These are phyloP conservation scores for Ananas comosus DNA, from an alignment of 176 grass and related monocot species.

Conservation along the genomic window DNA sequence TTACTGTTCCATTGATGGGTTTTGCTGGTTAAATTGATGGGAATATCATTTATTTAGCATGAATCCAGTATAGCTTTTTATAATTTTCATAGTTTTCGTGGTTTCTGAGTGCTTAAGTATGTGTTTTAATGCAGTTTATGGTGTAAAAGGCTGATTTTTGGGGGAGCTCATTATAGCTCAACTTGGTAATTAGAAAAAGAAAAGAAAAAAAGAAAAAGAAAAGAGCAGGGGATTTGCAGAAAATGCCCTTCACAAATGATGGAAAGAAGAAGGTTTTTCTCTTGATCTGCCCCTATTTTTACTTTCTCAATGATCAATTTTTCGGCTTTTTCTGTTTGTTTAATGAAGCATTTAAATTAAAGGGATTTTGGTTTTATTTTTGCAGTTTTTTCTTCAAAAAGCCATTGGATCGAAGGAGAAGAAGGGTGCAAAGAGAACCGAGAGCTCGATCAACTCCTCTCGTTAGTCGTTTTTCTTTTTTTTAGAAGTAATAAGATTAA, in stretches of 20 bases:
- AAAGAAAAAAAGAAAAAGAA: no score
- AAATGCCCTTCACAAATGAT: slow-evolving; percentile 44
- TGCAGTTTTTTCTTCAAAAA: slow-evolving; percentile 20
- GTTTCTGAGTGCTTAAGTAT: background rate
- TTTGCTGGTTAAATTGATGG: no score
- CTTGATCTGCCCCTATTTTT: slow-evolving; percentile 8
- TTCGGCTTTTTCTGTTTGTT: background rate
- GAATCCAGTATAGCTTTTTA: no score
- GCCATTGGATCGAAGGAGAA: slow-evolving; percentile 60
- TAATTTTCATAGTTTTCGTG: background rate
- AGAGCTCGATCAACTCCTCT: slow-evolving; percentile 32
- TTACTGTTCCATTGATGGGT: no score
- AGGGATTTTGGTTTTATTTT: slow-evolving; percentile 29
- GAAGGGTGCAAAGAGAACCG: slow-evolving; percentile 43
- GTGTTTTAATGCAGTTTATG: background rate
- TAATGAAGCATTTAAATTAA: slow-evolving; percentile 1
- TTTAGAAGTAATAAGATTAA: background rate
- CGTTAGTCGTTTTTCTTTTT: slow-evolving; percentile 19
- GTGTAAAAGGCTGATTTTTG: background rate
- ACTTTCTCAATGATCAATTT: slow-evolving; percentile 1
- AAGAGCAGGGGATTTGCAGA: background rate
- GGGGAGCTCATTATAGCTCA: background rate
- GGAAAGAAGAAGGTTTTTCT: slow-evolving; percentile 54
- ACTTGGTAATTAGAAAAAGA: no score
- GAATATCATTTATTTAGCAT: no score